Base-by-base conservation (phyloP, 306 rosid genomes). In the Trichosanthes truncata region DNA sequence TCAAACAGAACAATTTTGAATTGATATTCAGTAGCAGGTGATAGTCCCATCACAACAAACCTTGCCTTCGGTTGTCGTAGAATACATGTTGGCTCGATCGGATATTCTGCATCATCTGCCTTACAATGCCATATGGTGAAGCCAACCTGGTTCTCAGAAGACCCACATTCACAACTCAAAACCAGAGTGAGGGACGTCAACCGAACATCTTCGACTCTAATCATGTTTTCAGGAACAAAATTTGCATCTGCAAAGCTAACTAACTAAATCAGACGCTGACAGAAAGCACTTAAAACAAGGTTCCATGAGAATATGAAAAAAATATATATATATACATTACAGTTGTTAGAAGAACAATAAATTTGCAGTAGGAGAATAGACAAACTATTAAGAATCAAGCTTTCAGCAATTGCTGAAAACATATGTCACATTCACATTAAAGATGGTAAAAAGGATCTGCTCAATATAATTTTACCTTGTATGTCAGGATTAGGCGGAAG, bases 51-150 rank as follows among this genome's bases (percentile, higher is more conserved):
- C 74, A 92, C 69, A 63, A 76, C 62, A 80, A 89, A 89, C 84
- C 89, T 87, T 68, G 87, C 80, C 82, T 87, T 88, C 35, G 91
- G 93, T 41, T 83, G 83, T 68, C 83, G 84, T 51, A 74, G 66
- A 40, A 86, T 77, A 79, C 88, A 80, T 48, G 91, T 90, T 0
- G 98, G 97, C 60, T 95, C 90, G 29, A 66, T 79, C 1, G 89
- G 93, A 80, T 90, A 92, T 80, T 83, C 85, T 66, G 48, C 80
- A 62, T 86, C 93, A 78, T 79, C 80, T 40, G 85, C 87, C 79
- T 84, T 90, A 78, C 96, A 84, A 74, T 91, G 90, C 98, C 98
- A 95, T 80, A 95, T 67, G 69, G 79, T 79, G 86, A 86, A 89
- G 80, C 87, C 82, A 55, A 82, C 77, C 59, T 56, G 79, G 59